Base-by-base conservation (phyloP, 306 rosid species). In the Gillenia trifoliata region DNA sequence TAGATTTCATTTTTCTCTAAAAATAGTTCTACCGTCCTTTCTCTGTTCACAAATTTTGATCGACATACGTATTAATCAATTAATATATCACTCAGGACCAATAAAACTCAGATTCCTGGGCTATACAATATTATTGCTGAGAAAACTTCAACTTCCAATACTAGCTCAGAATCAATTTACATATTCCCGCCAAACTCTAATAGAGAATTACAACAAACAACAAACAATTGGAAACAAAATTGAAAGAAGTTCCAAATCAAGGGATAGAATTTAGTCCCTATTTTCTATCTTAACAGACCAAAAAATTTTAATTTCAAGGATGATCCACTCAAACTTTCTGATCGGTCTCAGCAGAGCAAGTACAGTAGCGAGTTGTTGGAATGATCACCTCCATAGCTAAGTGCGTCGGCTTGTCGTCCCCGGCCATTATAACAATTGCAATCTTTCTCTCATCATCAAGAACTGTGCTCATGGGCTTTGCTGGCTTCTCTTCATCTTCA, bases 341-440 rank as follows among this genome's bases (percentile, higher is more conserved):
- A 63, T 63, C 75, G 17, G 29, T 52, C 65, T 50, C 40, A 45
- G 8, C 65, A 16, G 68, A 38, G 75, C 36, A 52, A n/a, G 17
- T 29, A n/a, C 57, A 15, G 38, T 13, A 40, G 49, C 52, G 64
- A 63, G 76, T 25, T 12, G 64, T 23, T 6, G 72, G 45, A 3
- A 76, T 22, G n/a, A 19, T 5, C 16, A 47, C 33, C 23, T 86
- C 79, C 1, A 74, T 85, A 16, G 91, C 91, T 52, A 87, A 76
- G 70, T 41, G 84, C 4, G 87, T 78, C 3, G 91, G 84, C 56
- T 38, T 67, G 43, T 83, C 76, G 22, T 85, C 83, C n/a, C 89
- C 91, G 50, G 89, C 91, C 87, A 87, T 80, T 20, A 87, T 81
- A 64, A 87, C 86, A 8, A 82, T 9, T 33, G 68, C 82, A 33